Evolutionary conservation across 345 rosid genomes (phyloP).

Genomic region (Draba incana): DNA sequence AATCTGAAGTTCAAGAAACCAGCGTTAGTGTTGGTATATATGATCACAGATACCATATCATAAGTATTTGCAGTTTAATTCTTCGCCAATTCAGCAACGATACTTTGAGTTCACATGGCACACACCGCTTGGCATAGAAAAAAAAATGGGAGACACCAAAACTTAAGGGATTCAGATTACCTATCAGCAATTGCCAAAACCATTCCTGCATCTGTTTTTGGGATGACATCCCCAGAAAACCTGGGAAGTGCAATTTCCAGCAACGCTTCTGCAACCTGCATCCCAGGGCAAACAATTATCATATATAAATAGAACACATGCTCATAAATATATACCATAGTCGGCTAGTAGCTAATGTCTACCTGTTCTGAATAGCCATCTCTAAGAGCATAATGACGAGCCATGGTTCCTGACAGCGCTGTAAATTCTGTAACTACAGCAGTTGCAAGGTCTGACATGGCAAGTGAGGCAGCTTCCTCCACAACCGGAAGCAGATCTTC

Average conservation of each 20-base stretch:
- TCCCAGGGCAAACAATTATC: constrained; percentile 19
- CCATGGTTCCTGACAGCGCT: constrained; percentile 93
- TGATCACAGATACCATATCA: no score
- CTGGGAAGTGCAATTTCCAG: constrained; percentile 85
- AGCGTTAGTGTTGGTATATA: constrained; percentile 3
- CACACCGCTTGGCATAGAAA: constrained; percentile 18
- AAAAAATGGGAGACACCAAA: constrained; percentile 19
- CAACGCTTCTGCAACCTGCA: constrained; percentile 90
- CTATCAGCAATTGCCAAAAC: constrained; percentile 92
- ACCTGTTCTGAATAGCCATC: constrained; percentile 93
- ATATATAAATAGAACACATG: constrained; percentile 13
- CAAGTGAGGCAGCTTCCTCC: constrained; percentile 87
- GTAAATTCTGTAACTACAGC: constrained; percentile 94
- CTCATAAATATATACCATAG: constrained; percentile 15
- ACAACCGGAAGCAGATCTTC: constrained; percentile 58
- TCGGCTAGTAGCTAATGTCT: constrained; percentile 24
- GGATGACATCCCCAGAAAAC: constrained; percentile 88
- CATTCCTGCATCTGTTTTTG: constrained; percentile 81
- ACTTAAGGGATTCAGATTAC: constrained; percentile 46
- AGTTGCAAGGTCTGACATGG: constrained; percentile 95
- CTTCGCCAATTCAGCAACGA: not conserved
- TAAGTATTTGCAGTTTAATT: constrained; percentile 19
- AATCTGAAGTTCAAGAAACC: constrained; percentile 52
- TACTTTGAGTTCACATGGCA: constrained; percentile 14
- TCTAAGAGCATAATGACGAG: constrained; percentile 91